phyloP scores from a whole-genome alignment of 2,329 filamentous ascomycete genomes.

The Fusarium pininemorale region DNA sequence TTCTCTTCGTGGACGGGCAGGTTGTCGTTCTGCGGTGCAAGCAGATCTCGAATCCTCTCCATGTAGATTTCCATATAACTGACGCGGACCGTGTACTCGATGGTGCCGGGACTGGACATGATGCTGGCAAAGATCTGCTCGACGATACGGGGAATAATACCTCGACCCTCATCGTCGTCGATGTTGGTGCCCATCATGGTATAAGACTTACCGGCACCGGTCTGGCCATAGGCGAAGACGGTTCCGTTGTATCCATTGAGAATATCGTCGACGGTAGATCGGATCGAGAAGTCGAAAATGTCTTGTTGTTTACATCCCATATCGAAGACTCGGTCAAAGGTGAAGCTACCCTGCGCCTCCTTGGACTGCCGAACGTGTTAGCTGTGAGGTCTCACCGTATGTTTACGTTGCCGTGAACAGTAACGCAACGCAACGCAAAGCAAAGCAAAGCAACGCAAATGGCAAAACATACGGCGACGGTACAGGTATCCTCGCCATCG shows the following conservation, averaged over 20 bases:
- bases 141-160: conserved; percentile 96
- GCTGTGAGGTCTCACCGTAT: conserved; percentile 15
- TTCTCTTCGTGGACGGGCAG: conserved; percentile 98
- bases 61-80: conserved; percentile 99
- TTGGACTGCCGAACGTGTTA: conserved; percentile 69
- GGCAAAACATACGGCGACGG: conserved; percentile 73
- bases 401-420: neutral
- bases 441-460: neutral
- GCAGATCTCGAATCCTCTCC: conserved; percentile 94
- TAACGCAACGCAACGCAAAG: neutral
- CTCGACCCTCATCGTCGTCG: conserved; percentile 85
- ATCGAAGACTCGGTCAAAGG: conserved; percentile 97
- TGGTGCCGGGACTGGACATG: conserved; percentile 87
- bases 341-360: conserved; percentile 87
- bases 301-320: conserved; percentile 91
- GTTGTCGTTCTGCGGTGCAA: conserved; percentile 94
- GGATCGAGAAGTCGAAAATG: conserved; percentile 98
- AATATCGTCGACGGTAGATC: conserved; percentile 95
- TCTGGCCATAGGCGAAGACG: conserved; percentile 98
- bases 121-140: conserved; percentile 98
- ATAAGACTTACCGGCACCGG: conserved; percentile 97
- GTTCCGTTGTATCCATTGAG: conserved; percentile 99
- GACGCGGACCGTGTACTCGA: conserved; percentile 98
- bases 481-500: conserved; percentile 87
- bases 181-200: conserved; percentile 89